phyloP scores from a whole-genome alignment of 768 basidiomycete genomes.

The Brasilioporus rufonigricans region DNA sequence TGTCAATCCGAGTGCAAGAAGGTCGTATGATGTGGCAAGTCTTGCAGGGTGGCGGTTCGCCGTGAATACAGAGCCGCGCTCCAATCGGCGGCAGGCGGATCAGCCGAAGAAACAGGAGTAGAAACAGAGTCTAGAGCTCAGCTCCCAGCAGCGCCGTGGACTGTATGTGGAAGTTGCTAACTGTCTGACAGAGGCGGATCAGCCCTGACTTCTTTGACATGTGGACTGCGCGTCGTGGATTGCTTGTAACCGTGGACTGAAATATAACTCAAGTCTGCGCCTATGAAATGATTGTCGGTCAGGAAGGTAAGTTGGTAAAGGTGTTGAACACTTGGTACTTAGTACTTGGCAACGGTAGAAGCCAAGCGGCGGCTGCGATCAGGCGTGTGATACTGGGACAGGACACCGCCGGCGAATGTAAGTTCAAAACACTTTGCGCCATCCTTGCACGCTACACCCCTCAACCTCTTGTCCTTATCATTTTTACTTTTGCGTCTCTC shows the following conservation, averaged over 20 bases:
- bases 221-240: neutral
- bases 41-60: conserved; percentile 5
- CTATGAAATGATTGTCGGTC: neutral
- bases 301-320: neutral
- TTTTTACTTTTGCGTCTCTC: neutral
- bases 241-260: neutral
- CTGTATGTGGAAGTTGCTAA: neutral
- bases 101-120: conserved; percentile 14
- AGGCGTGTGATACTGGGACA: conserved; percentile 14
- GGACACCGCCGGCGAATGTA: neutral
- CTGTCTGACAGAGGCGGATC: neutral
- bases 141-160: neutral
- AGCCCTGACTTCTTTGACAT: neutral
- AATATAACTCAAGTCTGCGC: too few species aligned
- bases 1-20: neutral
- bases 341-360: too few species aligned
- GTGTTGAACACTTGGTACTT: too few species aligned
- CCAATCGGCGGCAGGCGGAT: conserved; percentile 13
- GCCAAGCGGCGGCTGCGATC: neutral
- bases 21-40: neutral
- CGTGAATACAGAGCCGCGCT: neutral
- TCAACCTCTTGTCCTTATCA: conserved; percentile 2
- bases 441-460: conserved; percentile 3
- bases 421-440: conserved; percentile 11
- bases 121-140: conserved; percentile 10